phyloP scores from a whole-genome alignment of 371 early-diverging fungal genomes.

The Nematocida sp. region DNA sequence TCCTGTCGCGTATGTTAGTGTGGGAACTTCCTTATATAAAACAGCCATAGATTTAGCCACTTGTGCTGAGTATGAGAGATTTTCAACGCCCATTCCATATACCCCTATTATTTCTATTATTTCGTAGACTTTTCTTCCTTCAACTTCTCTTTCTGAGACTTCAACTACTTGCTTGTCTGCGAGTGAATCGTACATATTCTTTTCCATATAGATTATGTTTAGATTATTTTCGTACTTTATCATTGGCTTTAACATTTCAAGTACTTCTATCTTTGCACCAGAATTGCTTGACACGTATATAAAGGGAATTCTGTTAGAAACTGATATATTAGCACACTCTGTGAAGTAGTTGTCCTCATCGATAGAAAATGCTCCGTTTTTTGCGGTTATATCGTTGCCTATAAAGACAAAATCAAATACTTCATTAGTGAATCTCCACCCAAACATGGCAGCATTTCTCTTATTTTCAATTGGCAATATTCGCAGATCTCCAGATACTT shows the following conservation, averaged over 20 bases:
- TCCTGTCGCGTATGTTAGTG: slow-evolving; percentile 88
- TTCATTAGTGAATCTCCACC: slow-evolving; percentile 9
- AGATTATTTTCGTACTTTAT: slow-evolving; percentile 12
- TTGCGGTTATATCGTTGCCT: slow-evolving; percentile 91
- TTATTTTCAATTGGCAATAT: neutral
- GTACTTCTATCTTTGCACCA: slow-evolving; percentile 95
- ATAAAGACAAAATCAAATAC: slow-evolving; percentile 67
- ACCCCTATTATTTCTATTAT: slow-evolving; percentile 83
- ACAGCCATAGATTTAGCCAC: slow-evolving; percentile 93
- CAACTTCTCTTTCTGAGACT: slow-evolving; percentile 1
- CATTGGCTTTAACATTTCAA: slow-evolving; percentile 76
- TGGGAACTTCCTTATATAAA: slow-evolving; percentile 91
- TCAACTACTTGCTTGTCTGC: slow-evolving; percentile 11
- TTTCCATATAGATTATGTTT: slow-evolving; percentile 35
- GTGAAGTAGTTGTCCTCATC: slow-evolving; percentile 84
- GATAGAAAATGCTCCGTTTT: slow-evolving; percentile 91
- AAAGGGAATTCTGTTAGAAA: slow-evolving; percentile 79
- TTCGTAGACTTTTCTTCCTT: slow-evolving; percentile 72
- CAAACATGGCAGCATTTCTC: slow-evolving; percentile 9
- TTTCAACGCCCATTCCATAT: slow-evolving; percentile 89
- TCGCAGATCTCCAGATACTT: neutral
- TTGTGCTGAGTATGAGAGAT: slow-evolving; percentile 88
- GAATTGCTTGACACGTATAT: slow-evolving; percentile 94
- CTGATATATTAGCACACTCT: slow-evolving; percentile 81
- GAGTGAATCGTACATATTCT: slow-evolving; percentile 34